Base-by-base conservation (phyloP, 1,284 basidiomycete genomes). In the Puccinia coronata region DNA sequence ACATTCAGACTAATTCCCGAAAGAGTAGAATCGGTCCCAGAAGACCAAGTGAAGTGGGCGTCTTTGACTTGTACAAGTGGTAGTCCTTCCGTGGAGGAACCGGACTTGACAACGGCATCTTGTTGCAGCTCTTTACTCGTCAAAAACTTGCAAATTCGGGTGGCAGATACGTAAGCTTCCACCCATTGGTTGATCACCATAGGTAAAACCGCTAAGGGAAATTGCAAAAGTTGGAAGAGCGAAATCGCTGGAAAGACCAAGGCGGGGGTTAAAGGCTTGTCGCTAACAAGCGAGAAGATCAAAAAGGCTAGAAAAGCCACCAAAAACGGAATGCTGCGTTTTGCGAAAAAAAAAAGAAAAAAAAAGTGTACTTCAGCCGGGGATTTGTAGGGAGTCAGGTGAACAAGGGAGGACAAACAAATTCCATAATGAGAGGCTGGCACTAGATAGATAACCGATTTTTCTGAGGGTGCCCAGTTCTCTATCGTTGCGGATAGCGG, bases 171-270 rank as follows among this genome's bases (percentile, higher is more conserved):
- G 63, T 92, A 87, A 0, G 95, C 93, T 85, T 95, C 93, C 28
- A 84, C 81, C 49, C 82, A 80, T 71, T 83, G 82, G 39, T 82
- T 81, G 72, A 96, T 91, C 83, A 93, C 41, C 77, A 80, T 80
- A 12, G 85, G 84, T 80, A 88, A 86, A 70, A 96, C 94, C 0
- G 91, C 92, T 49, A 98, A 88, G 31, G 96, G 95, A 88, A 97
- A 93, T 83, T 92, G 90, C 47, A 98, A 88, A 0, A 98, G 89
- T 89, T 94, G 92, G 88, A 98, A 98, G 55, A 98, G 88, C 0
- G 94, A 92, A 76, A 98, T 94, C 0, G 94, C 92, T 3, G 96
- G 96, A 89, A 98, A 98, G 84, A 98, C 95, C 82, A 95, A 88
- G 84, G 97, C 94, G 0, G 93, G 91, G 0, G 96, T 98, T 5